These are phyloP conservation scores for Mortierella hygrophila DNA, from an alignment of 192 early-diverging fungal species.

Conservation along the genomic window DNA sequence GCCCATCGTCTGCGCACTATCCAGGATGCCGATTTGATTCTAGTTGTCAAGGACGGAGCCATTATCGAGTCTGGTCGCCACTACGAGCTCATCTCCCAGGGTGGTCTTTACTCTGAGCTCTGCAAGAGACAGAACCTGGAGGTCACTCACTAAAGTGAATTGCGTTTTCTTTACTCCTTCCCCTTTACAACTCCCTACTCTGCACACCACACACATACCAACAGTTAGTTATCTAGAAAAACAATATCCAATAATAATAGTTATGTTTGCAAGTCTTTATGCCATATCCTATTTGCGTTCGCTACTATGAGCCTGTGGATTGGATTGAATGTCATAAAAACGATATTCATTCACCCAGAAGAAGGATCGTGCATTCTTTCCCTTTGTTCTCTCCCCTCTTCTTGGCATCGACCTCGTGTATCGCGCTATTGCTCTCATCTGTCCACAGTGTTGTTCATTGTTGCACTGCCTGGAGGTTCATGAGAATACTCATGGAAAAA, in stretches of 20 bases:
- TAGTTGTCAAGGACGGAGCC: slow-evolving; percentile 80
- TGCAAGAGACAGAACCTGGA: slow-evolving; percentile 76
- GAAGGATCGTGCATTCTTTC: too few species aligned
- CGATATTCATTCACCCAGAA: too few species aligned
- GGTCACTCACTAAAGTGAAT: slow-evolving; percentile 43
- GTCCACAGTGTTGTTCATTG: too few species aligned
- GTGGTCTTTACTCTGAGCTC: slow-evolving; percentile 72
- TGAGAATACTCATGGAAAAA: not conserved
- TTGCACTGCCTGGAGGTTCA: too few species aligned
- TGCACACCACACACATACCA: not conserved
- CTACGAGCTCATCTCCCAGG: slow-evolving; percentile 73
- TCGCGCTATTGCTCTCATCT: too few species aligned
- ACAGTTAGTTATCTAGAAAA: slow-evolving; percentile 5
- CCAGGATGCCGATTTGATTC: slow-evolving; percentile 88
- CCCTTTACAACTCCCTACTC: not conserved
- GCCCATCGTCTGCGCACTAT: slow-evolving; percentile 89
- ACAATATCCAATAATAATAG: slow-evolving; percentile 5
- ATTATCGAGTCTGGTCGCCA: slow-evolving; percentile 84
- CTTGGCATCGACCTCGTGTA: too few species aligned
- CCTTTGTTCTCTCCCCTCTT: too few species aligned
- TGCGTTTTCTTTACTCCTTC: not conserved
- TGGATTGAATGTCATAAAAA: not conserved
- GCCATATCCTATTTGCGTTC: not conserved
- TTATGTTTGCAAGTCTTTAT: not conserved
- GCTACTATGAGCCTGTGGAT: not conserved